Evolutionary conservation across 2,329 filamentous ascomycete species (phyloP), one percentile per base, ranked within the genome.

Genomic region (Venturia nashicola): DNA sequence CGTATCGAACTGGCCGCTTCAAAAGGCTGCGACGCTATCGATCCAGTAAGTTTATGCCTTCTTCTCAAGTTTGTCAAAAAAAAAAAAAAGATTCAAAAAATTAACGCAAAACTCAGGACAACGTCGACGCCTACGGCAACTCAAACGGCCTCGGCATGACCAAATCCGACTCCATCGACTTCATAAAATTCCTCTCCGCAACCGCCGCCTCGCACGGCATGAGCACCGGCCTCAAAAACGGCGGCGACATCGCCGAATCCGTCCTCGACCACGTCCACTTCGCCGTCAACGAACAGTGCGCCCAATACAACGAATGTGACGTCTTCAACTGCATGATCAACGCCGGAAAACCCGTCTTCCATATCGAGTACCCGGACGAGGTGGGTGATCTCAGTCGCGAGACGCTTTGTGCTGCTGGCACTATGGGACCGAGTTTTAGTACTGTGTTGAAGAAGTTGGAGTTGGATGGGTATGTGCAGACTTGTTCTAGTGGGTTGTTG

Each of bases 221-320:
- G 71, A 79, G 83, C 1, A 79, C 85, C 46, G 64, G 64, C 3
- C 61, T 65, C 44, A 65, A 65, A 51, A 65, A 65, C 54, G 48
- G 34, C n/a, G 20, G 12, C 23, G 40, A 27, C 42, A 46, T 62
- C 27, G 42, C 43, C n/a, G n/a, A 34, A 34, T 34, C 42, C 23
- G 79, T 83, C 3, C 72, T 82, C 8, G 71, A 76, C 42, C 72
- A 80, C 5, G 81, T 87, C 63, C 78, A 87, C 69, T 90, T 87
- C 74, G 81, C 79, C 7, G 86, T 90, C 68, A 88, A 89, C 72
- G 87, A 90, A 76, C 81, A 88, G 74, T 90, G 87, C 71, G 78
- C 80, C 16, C 68, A 86, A 70, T 83, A 83, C 68, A 65, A 74
- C 6, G 85, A 89, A 71, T 89, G 86, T 70, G 74, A 76, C 43